Conservation (phyloP, 2,329 filamentous ascomycete genomes). For the Colletotrichum tropicale region DNA sequence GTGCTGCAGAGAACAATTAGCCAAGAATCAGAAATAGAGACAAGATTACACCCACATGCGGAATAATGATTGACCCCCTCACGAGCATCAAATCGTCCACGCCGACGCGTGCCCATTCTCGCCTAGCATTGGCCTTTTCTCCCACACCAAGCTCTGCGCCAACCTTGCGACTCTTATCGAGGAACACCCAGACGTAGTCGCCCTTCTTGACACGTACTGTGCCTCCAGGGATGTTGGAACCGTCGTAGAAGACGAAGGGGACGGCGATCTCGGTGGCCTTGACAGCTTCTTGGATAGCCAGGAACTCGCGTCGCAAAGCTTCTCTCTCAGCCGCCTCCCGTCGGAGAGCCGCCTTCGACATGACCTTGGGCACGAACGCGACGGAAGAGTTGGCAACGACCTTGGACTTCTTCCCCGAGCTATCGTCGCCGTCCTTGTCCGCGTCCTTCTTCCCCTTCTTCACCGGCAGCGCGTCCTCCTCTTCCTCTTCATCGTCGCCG, state of each 20-base stretch:
- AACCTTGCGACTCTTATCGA: constrained; percentile 90
- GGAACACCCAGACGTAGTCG: constrained; percentile 89
- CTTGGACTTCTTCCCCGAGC: constrained; percentile 43
- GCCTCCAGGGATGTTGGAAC: constrained; percentile 86
- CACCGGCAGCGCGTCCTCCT: constrained; percentile 30
- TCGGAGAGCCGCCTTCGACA: constrained; percentile 75
- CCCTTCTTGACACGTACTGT: constrained; percentile 89
- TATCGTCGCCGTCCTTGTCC: constrained; percentile 23
- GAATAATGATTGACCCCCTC: constrained; percentile 87
- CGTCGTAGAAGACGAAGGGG: constrained; percentile 97
- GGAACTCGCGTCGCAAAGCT: constrained; percentile 80
- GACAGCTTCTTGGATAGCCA: constrained; percentile 81
- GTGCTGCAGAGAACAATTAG: constrained; percentile 63
- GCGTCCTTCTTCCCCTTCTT: constrained; percentile 21
- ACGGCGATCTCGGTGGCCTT: constrained; percentile 89
- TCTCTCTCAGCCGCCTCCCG: constrained; percentile 82
- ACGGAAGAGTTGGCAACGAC: constrained; percentile 68
- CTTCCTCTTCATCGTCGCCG: constrained; percentile 68
- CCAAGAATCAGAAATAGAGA: background rate
- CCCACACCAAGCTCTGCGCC: constrained; percentile 83
- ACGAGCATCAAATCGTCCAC: constrained; percentile 97
- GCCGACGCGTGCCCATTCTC: constrained; percentile 90
- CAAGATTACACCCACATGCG: constrained; percentile 72
- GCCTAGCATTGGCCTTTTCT: constrained; percentile 68
- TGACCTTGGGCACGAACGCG: constrained; percentile 68